Evolutionary conservation across 768 basidiomycete species (phyloP), one percentile per base, ranked within the genome.

Genomic region (Harrya chromipes): DNA sequence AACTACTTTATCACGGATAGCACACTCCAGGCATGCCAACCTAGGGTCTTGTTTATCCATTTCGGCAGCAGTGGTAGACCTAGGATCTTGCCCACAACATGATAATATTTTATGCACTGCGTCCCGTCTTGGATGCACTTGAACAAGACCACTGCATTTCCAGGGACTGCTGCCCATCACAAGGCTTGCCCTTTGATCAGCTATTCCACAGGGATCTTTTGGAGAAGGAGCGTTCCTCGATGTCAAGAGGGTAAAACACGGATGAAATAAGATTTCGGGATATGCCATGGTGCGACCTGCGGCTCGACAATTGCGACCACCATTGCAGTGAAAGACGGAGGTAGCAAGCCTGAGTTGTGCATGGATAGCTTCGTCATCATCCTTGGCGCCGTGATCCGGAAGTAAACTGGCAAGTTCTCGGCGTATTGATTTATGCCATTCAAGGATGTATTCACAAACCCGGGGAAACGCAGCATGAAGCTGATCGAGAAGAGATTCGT

Each of bases 391-490:
- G 55, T 64, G 49, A 37, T 34, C 50, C 9, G 60, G 56, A 46
- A 67, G 63, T 12, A 69, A 43, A 26, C 56, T 52, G n/a, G 63
- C 65, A 27, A 67, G 61, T 7, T 61, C 56, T 40, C 65, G 60
- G 29, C 63, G 57, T 17, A 49, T 41, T 40, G 40, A 52, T 46
- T n/a, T 57, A 42, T 69, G 65, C 65, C 65, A 67, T 11, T 57
- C 53, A 26, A 56, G 51, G 23, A 69, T 50, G 27, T 55, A 48
- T 40, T 57, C 43, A 33, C 52, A 52, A 43, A 53, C 46, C 6
- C 14, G 43, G 21, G 17, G 23, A 37, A 69, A 67, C 13, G 52
- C 47, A 46, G 33, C 36, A 33, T 33, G n/a, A 21, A 65, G 42
- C 46, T 64, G 59, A 17, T 29, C 27, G 16, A 50, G 50, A 34